These are phyloP conservation scores for Knoxdaviesia capensis DNA, from an alignment of 2,329 filamentous ascomycete species.

Conservation along the genomic window DNA sequence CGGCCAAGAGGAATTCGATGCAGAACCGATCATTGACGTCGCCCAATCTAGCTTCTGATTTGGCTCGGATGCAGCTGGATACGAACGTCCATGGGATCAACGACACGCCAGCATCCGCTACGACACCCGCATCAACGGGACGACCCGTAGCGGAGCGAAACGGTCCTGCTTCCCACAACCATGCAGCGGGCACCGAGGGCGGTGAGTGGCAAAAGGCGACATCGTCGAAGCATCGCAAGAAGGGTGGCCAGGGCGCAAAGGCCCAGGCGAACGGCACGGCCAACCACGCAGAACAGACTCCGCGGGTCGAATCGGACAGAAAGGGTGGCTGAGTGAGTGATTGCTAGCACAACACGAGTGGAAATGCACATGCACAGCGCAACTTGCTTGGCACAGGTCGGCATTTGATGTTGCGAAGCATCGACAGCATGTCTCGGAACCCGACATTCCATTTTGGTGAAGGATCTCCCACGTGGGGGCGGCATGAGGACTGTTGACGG, in stretches of 20 bases:
- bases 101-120: no score
- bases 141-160: conserved; percentile 28
- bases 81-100: no score
- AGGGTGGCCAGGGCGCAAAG: conserved; percentile 24
- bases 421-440: no score
- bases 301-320: conserved; percentile 38
- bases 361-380: neutral
- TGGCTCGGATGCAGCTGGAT: no score
- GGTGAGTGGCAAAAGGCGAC: conserved; percentile 36
- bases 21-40: neutral
- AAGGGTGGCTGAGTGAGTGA: conserved; percentile 34
- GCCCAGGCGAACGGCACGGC: conserved; percentile 18
- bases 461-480: no score
- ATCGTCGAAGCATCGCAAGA: conserved; percentile 26
- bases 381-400: no score
- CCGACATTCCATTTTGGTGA: no score
- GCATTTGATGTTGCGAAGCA: no score
- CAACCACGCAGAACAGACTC: conserved; percentile 28
- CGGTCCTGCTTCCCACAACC: conserved; percentile 10
- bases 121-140: conserved; percentile 20
- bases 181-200: conserved; percentile 12
- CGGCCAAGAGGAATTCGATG: conserved; percentile 5
- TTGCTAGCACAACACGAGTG: neutral
- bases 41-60: no score
- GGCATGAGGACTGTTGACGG: no score